Conservation (phyloP, 306 rosid genomes). For the Rosa lucieae region DNA sequence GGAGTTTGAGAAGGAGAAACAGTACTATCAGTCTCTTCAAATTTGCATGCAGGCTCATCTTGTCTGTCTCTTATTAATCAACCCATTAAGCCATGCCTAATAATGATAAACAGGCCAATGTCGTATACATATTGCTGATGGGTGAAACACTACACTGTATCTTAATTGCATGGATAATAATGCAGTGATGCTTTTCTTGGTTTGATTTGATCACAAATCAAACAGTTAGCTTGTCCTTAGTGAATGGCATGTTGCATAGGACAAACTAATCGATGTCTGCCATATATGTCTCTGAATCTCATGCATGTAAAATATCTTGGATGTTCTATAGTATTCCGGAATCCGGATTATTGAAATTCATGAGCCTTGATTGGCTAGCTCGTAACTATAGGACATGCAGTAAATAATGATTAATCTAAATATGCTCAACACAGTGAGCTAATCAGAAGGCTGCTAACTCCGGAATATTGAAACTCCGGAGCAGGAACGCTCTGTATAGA, state of each 20-base stretch:
- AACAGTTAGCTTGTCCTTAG: constrained; percentile 7
- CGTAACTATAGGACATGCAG: not conserved
- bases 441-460: not conserved
- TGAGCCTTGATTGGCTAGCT: not conserved
- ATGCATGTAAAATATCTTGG: not conserved
- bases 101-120: constrained; percentile 17
- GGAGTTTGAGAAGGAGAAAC: not conserved
- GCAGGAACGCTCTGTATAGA: not conserved
- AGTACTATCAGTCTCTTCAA: not conserved
- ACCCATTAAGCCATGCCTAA: constrained; percentile 26
- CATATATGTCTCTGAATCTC: not conserved
- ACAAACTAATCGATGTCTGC: not conserved
- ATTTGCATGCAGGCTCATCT: not conserved
- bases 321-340: not conserved
- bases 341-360: not conserved
- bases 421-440: not conserved
- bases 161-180: not conserved
- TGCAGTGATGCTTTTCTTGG: not conserved
- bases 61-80: constrained; percentile 21
- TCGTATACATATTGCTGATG: not conserved
- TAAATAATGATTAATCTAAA: not conserved
- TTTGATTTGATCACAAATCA: constrained; percentile 10
- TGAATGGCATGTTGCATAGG: not conserved
- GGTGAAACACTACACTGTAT: not conserved
- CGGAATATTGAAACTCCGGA: not conserved